Conservation (phyloP, 1,284 basidiomycete genomes). For the Phellopilus nigrolimitatus region DNA sequence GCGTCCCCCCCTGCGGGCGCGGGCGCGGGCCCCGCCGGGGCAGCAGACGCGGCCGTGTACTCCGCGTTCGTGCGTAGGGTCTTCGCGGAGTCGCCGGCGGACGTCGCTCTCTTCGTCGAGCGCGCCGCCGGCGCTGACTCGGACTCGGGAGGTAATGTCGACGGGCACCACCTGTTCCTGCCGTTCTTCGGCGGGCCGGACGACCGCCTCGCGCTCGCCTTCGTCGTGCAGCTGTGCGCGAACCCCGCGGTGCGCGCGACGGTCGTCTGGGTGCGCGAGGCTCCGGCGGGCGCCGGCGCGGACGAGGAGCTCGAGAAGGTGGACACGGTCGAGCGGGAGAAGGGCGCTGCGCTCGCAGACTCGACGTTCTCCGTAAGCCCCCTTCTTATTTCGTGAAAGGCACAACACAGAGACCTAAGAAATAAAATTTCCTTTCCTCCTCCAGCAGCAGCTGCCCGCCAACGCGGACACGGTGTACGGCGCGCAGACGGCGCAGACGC, state of each 20-base stretch:
- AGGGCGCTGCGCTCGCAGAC: constrained; percentile 22
- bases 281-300: not conserved
- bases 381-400: constrained; percentile 28
- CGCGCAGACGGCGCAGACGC: constrained; percentile 52
- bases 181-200: constrained; percentile 93
- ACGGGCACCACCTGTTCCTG: constrained; percentile 66
- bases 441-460: no score
- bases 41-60: constrained; percentile 46
- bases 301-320: constrained; percentile 29
- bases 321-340: constrained; percentile 31
- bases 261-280: constrained; percentile 53
- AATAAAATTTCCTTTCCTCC: no score
- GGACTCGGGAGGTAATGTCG: not conserved
- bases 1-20: constrained; percentile 27
- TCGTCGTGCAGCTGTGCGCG: constrained; percentile 75
- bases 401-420: no score
- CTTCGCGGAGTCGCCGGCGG: constrained; percentile 59
- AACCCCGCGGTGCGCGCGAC: constrained; percentile 64
- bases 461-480: constrained; percentile 61
- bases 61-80: constrained; percentile 79
- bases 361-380: constrained; percentile 1
- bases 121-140: constrained; percentile 34
- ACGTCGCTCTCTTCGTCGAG: constrained; percentile 83
- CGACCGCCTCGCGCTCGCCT: constrained; percentile 77
- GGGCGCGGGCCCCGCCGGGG: constrained; percentile 30